phyloP scores from a whole-genome alignment of 1,284 basidiomycete species.

The Austroboletus novae-zelandiae region DNA sequence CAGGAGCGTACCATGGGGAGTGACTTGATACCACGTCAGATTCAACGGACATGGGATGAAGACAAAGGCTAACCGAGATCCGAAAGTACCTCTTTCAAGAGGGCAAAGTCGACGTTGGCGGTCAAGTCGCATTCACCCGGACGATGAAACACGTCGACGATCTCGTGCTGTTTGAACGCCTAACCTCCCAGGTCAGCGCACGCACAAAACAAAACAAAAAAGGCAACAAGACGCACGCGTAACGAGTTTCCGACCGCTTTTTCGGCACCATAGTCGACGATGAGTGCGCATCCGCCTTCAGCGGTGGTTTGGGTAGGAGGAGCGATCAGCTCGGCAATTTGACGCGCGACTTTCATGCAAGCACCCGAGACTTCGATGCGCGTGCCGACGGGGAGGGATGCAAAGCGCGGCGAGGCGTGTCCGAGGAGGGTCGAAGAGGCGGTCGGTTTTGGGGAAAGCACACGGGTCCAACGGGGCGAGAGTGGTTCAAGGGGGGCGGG shows the following conservation, averaged over 20 bases:
- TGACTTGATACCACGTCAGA: constrained; percentile 28
- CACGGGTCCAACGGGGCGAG: constrained; percentile 55
- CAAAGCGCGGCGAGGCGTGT: constrained; percentile 69
- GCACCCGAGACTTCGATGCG: constrained; percentile 79
- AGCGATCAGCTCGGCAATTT: constrained; percentile 57
- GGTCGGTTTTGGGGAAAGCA: constrained; percentile 65
- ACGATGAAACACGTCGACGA: constrained; percentile 81
- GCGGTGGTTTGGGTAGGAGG: not conserved
- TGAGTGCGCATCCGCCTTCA: constrained; percentile 72
- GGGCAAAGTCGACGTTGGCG: constrained; percentile 93
- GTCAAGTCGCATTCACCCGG: constrained; percentile 93
- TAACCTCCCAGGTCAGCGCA: constrained; percentile 30
- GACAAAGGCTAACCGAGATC: constrained; percentile 50
- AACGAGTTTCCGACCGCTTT: constrained; percentile 75
- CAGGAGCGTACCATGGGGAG: constrained; percentile 60
- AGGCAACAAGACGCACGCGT: constrained; percentile 55
- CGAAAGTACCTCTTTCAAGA: constrained; percentile 75
- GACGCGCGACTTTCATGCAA: constrained; percentile 64
- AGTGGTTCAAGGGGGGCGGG: constrained; percentile 1
- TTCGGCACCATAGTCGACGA: constrained; percentile 90
- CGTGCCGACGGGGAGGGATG: constrained; percentile 60
- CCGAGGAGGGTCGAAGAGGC: constrained; percentile 67
- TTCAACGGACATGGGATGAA: not conserved
- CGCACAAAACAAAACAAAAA: not conserved
- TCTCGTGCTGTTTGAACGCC: constrained; percentile 88